Percentiles rank a stretch among this genome's conserved stretches.
Conservation (phyloP, 2,329 filamentous ascomycete species). For the Leptographium wingfieldii region DNA sequence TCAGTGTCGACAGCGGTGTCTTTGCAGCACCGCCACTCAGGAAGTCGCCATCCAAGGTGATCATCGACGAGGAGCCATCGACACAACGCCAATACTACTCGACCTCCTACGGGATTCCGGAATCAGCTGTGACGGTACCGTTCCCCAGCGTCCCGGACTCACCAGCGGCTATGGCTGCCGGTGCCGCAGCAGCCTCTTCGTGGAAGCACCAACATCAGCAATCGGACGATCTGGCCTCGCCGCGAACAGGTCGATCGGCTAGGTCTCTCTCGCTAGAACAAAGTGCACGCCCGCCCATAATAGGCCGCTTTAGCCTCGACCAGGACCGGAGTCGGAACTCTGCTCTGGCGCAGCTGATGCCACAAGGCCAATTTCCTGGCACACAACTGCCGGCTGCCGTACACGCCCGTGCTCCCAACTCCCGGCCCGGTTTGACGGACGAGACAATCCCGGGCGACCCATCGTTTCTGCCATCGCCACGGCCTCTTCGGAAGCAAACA, state of each 20-base stretch:
- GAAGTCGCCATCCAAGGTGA: slow-evolving; percentile 32
- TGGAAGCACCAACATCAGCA: slow-evolving; percentile 13
- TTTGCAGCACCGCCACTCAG: slow-evolving; percentile 17
- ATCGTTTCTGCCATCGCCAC: slow-evolving; percentile 39
- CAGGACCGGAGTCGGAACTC: slow-evolving; percentile 3
- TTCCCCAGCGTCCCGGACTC: not conserved
- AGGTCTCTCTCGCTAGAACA: slow-evolving; percentile 8
- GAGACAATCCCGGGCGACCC: slow-evolving; percentile 47
- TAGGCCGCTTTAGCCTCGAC: slow-evolving; percentile 9
- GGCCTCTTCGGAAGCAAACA: slow-evolving; percentile 32
- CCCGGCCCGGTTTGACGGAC: slow-evolving; percentile 49
- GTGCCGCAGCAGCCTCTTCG: not conserved
- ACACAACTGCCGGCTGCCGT: slow-evolving; percentile 33
- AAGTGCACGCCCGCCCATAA: not conserved
- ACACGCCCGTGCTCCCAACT: slow-evolving; percentile 47
- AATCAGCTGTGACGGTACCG: not conserved
- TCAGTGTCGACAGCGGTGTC: slow-evolving; percentile 4
- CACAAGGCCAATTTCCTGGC: slow-evolving; percentile 15
- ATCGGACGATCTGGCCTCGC: slow-evolving; percentile 17
- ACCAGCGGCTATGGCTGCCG: not conserved
- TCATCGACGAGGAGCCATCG: slow-evolving; percentile 33
- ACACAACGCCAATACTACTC: not conserved
- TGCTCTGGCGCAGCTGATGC: slow-evolving; percentile 10
- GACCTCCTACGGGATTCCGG: not conserved
- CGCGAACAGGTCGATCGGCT: slow-evolving; percentile 4